Evolutionary conservation across 148 eudicot genomes (phyloP).

Genomic region (Bassia scoparia): DNA sequence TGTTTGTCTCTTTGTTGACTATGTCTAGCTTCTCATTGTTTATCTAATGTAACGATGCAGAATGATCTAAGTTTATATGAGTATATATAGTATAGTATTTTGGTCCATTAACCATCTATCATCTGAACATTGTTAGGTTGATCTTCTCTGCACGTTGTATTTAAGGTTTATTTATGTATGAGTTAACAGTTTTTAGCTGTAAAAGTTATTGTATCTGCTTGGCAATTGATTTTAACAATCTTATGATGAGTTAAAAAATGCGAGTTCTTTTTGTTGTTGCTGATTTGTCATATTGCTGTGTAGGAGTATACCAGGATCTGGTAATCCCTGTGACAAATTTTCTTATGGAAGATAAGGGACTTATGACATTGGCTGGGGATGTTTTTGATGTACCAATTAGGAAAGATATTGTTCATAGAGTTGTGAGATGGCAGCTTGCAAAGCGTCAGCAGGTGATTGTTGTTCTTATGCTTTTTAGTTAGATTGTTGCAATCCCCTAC

Average conservation of each 20-base stretch:
- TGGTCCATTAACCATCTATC: too few species aligned
- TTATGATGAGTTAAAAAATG: not conserved
- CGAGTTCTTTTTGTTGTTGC: not conserved
- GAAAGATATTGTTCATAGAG: conserved; percentile 93
- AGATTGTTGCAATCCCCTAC: not conserved
- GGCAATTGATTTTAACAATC: not conserved
- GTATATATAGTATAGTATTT: too few species aligned
- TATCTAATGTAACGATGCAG: too few species aligned
- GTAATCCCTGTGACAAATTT: conserved; percentile 85
- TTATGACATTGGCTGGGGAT: conserved; percentile 83
- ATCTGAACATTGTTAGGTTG: too few species aligned
- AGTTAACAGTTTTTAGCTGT: not conserved
- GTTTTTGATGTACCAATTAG: conserved; percentile 95
- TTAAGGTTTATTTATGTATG: too few species aligned
- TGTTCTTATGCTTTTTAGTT: not conserved
- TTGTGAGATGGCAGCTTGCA: conserved; percentile 98
- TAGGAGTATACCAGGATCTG: conserved; percentile 73
- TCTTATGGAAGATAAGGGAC: conserved; percentile 79
- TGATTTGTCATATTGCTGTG: conserved; percentile 21
- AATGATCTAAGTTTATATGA: too few species aligned
- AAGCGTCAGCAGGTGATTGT: conserved; percentile 85
- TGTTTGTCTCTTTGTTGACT: not conserved
- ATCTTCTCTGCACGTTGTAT: too few species aligned
- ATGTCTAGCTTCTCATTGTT: not conserved
- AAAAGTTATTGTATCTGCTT: too few species aligned